These are phyloP conservation scores for Saturnispora hagleri DNA, from an alignment of 805 yeast genomes.

Conservation along the genomic window DNA sequence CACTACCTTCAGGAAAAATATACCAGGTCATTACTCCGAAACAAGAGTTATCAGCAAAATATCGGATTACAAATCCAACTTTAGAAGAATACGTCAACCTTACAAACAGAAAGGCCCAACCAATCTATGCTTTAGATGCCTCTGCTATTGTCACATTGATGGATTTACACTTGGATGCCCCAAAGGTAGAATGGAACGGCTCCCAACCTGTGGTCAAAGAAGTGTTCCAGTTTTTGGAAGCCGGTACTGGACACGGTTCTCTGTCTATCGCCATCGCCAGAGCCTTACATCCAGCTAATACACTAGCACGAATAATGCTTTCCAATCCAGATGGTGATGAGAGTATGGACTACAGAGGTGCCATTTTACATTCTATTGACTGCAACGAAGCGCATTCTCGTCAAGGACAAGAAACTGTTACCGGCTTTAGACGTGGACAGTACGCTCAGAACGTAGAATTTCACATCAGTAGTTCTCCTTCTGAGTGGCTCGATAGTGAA, in stretches of 20 bases:
- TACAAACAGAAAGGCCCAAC: conserved; percentile 38
- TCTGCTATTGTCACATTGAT: conserved; percentile 37
- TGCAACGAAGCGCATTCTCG: conserved; percentile 31
- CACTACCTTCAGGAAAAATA: conserved; percentile 27
- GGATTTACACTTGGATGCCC: conserved; percentile 37
- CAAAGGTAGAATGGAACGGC: conserved; percentile 15
- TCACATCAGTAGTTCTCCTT: conserved; percentile 33
- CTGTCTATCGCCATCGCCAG: conserved; percentile 35
- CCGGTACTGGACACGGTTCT: conserved; percentile 51
- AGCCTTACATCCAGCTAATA: conserved; percentile 37
- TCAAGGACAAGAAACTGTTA: conserved; percentile 33
- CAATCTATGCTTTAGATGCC: conserved; percentile 43
- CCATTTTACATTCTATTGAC: conserved; percentile 39
- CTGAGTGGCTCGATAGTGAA: conserved; percentile 29
- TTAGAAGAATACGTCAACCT: conserved; percentile 39
- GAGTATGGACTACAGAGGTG: conserved; percentile 28
- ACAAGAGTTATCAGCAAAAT: conserved; percentile 18
- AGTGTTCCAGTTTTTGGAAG: conserved; percentile 34
- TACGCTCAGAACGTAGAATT: conserved; percentile 38
- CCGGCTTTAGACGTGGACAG: conserved; percentile 34
- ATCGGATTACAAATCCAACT: conserved; percentile 31
- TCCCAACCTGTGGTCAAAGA: conserved; percentile 4
- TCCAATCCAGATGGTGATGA: not conserved
- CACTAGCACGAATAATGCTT: conserved; percentile 17
- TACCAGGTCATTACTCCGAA: conserved; percentile 15